Percentiles rank a stretch among this genome's conserved stretches.
Evolutionary conservation across 768 basidiomycete species (phyloP).

Genomic region (Mycena leptocephala): DNA sequence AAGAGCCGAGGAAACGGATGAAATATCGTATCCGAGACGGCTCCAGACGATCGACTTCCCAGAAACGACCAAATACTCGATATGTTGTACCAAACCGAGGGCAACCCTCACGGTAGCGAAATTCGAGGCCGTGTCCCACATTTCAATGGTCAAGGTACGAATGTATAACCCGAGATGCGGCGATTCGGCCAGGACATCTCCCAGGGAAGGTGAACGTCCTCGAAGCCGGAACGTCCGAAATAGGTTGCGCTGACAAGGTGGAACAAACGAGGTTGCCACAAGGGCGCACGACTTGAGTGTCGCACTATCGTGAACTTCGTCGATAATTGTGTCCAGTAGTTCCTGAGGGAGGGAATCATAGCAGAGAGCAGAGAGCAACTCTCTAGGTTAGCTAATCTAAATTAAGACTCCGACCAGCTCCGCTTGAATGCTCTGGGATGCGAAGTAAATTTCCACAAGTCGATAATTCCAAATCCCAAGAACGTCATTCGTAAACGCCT

Average conservation of each 20-base stretch:
- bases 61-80: background rate
- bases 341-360: conserved; percentile 14
- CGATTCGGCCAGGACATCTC: background rate
- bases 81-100: background rate
- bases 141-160: conserved; percentile 4
- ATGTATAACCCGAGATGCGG: conserved; percentile 17
- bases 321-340: conserved; percentile 22
- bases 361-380: too few relatives aligned
- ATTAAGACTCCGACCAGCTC: too few relatives aligned
- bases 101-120: background rate
- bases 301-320: conserved; percentile 1
- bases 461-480: too few relatives aligned
- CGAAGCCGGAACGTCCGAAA: background rate
- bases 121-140: background rate
- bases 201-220: background rate
- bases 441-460: too few relatives aligned
- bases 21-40: background rate
- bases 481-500: too few relatives aligned
- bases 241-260: conserved; percentile 16
- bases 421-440: too few relatives aligned
- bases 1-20: background rate
- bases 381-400: too few relatives aligned
- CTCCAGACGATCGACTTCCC: background rate
- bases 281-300: conserved; percentile 27
- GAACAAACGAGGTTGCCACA: conserved; percentile 7